Percentiles rank a stretch among this genome's conserved stretches.
Conservation (phyloP, 2,329 filamentous ascomycete species). For the Orbilia javanica region DNA sequence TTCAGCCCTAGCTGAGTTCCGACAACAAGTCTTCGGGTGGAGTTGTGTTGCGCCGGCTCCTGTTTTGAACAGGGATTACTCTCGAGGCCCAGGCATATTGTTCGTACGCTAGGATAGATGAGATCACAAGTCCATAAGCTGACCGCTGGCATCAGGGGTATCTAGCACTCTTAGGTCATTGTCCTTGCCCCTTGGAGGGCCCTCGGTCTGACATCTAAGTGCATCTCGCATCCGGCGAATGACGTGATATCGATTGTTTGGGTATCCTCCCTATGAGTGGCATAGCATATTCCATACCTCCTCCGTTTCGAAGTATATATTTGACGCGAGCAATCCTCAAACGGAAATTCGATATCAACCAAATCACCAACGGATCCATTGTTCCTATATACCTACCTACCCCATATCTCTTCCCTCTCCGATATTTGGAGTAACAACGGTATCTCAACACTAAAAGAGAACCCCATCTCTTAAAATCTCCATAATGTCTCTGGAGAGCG, state of each 20-base stretch:
- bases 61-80: not conserved
- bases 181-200: not conserved
- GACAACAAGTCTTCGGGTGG: not conserved
- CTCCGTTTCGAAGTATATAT: not conserved
- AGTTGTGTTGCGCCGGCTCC: not conserved
- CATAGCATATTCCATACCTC: not conserved
- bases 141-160: not conserved
- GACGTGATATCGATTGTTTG: not conserved
- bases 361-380: not conserved
- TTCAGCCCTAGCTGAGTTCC: conserved; percentile 11
- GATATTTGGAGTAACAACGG: not conserved
- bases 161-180: not conserved
- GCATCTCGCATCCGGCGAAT: not conserved
- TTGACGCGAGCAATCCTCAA: not conserved
- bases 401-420: not conserved
- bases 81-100: not conserved
- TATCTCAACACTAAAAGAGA: not conserved
- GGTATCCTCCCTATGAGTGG: not conserved
- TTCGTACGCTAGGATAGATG: not conserved
- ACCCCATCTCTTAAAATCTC: not conserved
- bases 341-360: not conserved
- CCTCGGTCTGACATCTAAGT: not conserved
- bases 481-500: conserved; percentile 20
- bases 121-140: conserved; percentile 1
- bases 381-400: not conserved